phyloP scores from a whole-genome alignment of 805 yeast genomes.

The Wickerhamiella lipophila region DNA sequence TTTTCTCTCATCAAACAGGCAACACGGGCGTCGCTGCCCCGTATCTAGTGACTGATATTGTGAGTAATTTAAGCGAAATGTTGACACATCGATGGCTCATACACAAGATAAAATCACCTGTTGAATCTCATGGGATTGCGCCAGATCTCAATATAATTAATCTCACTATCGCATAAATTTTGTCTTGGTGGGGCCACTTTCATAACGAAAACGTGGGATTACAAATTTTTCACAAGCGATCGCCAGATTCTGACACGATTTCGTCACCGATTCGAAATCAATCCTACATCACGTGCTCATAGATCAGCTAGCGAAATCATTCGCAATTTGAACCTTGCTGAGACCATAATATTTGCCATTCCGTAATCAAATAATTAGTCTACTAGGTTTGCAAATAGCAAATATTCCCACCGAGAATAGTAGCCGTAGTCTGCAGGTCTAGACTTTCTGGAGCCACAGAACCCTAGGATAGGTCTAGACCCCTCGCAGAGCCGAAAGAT shows the following conservation, averaged over 20 bases:
- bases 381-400: too few relatives aligned
- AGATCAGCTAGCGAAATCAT: not conserved
- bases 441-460: too few relatives aligned
- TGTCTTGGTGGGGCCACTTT: not conserved
- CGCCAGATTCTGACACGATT: constrained; percentile 3
- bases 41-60: not conserved
- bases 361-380: too few relatives aligned
- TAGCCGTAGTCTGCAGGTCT: too few relatives aligned
- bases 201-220: not conserved
- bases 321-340: not conserved
- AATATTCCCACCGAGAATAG: too few relatives aligned
- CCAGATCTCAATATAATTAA: not conserved
- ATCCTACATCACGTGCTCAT: not conserved
- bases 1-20: too few relatives aligned
- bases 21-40: too few relatives aligned
- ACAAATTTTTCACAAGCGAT: not conserved
- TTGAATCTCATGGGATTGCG: not conserved
- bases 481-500: too few relatives aligned
- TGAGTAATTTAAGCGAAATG: not conserved
- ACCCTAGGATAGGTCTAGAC: too few relatives aligned
- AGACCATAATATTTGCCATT: not conserved
- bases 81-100: not conserved
- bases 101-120: not conserved
- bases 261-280: not conserved
- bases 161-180: not conserved